phyloP scores from a whole-genome alignment of 1,284 basidiomycete species.

The Leccinum subrobustum region DNA sequence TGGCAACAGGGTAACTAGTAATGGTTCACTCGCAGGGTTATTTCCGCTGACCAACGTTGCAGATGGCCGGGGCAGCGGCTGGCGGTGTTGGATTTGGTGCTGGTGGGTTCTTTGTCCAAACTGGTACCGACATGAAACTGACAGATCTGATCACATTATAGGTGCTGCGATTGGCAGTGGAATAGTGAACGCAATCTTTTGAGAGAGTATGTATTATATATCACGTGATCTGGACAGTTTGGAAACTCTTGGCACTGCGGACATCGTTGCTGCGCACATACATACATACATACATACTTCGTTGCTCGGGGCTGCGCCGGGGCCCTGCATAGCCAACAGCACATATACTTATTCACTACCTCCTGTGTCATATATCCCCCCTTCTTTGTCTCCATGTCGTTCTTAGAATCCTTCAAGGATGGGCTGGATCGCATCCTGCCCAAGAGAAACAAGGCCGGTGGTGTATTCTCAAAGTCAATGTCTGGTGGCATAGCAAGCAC shows the following conservation, averaged over 20 bases:
- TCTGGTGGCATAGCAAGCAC: slow-evolving; percentile 55
- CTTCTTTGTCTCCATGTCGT: slow-evolving; percentile 12
- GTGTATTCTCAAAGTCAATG: slow-evolving; percentile 32
- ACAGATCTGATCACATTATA: slow-evolving; percentile 23
- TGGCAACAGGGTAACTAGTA: slow-evolving; percentile 50
- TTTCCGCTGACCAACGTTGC: slow-evolving; percentile 22
- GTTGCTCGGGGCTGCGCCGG: not conserved
- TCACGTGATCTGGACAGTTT: slow-evolving; percentile 21
- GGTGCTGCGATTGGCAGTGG: slow-evolving; percentile 51
- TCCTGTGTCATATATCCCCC: not conserved
- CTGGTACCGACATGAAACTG: not conserved
- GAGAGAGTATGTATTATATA: slow-evolving; percentile 17
- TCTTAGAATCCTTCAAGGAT: slow-evolving; percentile 30
- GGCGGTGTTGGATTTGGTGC: slow-evolving; percentile 74
- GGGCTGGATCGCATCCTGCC: slow-evolving; percentile 33
- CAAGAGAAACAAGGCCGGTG: slow-evolving; percentile 4
- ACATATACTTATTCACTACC: not conserved
- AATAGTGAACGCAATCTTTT: slow-evolving; percentile 44
- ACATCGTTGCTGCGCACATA: not conserved
- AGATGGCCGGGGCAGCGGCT: slow-evolving; percentile 67
- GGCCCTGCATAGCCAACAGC: slow-evolving; percentile 11
- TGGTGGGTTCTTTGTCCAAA: slow-evolving; percentile 32
- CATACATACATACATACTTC: not conserved
- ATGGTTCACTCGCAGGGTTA: not conserved
- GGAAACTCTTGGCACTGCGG: not conserved